phyloP scores from a whole-genome alignment of 2,329 filamentous ascomycete genomes.

The Sarocladium strictum region DNA sequence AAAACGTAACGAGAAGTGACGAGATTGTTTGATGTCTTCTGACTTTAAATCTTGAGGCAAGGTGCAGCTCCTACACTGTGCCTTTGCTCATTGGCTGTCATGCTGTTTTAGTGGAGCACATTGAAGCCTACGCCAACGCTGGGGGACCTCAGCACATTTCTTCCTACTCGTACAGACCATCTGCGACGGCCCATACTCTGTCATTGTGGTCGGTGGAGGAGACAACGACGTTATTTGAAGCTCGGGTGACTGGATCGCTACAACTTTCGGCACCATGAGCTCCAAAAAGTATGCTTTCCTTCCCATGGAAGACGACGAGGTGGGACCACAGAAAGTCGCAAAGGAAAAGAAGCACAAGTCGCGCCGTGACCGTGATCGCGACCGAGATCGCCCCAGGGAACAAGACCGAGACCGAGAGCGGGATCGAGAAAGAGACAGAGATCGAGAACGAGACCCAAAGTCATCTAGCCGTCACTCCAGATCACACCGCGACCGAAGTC shows the following conservation, averaged over 20 bases:
- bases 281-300: constrained; percentile 61
- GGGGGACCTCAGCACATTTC: not conserved
- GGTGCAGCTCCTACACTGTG: too few species aligned
- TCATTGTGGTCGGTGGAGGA: too few species aligned
- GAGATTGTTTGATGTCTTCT: too few species aligned
- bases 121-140: not conserved
- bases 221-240: too few species aligned
- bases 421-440: constrained; percentile 28
- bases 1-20: too few species aligned
- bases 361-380: constrained; percentile 31
- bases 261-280: constrained; percentile 30
- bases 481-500: constrained; percentile 15
- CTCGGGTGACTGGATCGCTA: not conserved
- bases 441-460: constrained; percentile 20
- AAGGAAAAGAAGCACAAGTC: constrained; percentile 40
- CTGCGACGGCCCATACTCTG: not conserved
- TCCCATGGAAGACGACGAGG: constrained; percentile 60
- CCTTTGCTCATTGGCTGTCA: too few species aligned
- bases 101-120: not conserved
- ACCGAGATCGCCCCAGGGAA: constrained; percentile 26
- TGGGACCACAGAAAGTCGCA: constrained; percentile 48
- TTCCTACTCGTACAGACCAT: not conserved
- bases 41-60: too few species aligned
- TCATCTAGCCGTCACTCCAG: constrained; percentile 11
- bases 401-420: constrained; percentile 27